Conservation (phyloP, 768 basidiomycete species). For the Lyophyllum semitale region DNA sequence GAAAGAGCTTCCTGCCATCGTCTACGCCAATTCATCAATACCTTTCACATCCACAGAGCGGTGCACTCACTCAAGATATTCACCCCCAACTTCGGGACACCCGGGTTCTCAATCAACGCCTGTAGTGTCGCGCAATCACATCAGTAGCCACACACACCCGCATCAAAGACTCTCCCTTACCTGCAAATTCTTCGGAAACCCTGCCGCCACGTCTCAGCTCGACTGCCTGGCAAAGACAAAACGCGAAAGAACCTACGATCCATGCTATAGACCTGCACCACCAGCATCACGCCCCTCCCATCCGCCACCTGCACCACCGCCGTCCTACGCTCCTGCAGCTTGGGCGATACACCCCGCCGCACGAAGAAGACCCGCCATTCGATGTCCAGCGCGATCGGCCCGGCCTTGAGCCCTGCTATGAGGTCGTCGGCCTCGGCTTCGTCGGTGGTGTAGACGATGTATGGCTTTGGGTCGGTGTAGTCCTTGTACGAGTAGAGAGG, state of each 20-base stretch:
- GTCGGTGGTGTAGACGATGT: constrained; percentile 28
- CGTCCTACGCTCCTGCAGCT: constrained; percentile 18
- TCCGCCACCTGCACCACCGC: constrained; percentile 36
- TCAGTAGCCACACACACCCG: not conserved
- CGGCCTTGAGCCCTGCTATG: constrained; percentile 22
- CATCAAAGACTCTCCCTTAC: constrained; percentile 10
- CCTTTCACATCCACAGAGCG: not conserved
- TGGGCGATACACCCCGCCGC: not conserved
- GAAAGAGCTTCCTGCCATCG: constrained; percentile 39
- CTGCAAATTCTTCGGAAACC: constrained; percentile 31
- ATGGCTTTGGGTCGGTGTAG: constrained; percentile 22
- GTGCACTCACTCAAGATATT: constrained; percentile 31
- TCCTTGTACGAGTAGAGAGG: constrained; percentile 32
- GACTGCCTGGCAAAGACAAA: not conserved
- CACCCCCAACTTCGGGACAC: constrained; percentile 31
- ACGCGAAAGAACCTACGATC: constrained; percentile 20
- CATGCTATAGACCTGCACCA: constrained; percentile 32
- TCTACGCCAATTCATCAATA: constrained; percentile 20
- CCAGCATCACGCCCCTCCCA: constrained; percentile 28
- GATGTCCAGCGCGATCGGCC: constrained; percentile 35
- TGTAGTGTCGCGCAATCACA: too few relatives aligned
- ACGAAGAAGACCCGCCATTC: constrained; percentile 32
- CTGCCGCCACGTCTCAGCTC: constrained; percentile 12
- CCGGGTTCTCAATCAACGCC: constrained; percentile 32
- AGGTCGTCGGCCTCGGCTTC: constrained; percentile 33